These are phyloP conservation scores for Ophiostoma sp. DNA, from an alignment of 2,329 filamentous ascomycete genomes.

Conservation along the genomic window DNA sequence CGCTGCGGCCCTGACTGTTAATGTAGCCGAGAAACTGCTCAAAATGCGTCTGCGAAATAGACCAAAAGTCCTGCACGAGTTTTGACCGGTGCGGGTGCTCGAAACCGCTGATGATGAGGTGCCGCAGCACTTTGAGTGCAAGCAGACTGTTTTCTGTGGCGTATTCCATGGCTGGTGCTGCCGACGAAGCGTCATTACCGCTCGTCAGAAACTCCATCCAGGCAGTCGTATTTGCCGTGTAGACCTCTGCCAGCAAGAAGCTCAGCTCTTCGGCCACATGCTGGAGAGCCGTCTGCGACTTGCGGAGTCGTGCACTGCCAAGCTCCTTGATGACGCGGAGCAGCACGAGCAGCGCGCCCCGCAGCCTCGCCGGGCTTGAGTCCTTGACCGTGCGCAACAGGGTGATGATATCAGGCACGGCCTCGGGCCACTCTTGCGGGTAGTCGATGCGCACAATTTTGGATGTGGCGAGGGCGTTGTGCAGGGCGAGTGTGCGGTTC, in stretches of 20 bases:
- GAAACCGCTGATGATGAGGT: constrained; percentile 75
- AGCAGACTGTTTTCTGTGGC: constrained; percentile 72
- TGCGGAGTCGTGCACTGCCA: constrained; percentile 69
- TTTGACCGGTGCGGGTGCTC: constrained; percentile 75
- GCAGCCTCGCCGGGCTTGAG: constrained; percentile 60
- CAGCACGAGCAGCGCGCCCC: constrained; percentile 68
- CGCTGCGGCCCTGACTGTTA: constrained; percentile 41
- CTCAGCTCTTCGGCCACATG: constrained; percentile 76
- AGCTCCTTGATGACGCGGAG: constrained; percentile 88
- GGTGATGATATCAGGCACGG: constrained; percentile 55
- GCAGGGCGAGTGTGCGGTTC: constrained; percentile 69
- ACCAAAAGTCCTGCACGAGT: constrained; percentile 76
- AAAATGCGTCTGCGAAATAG: constrained; percentile 69
- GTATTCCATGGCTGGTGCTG: constrained; percentile 47
- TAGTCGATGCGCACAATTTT: constrained; percentile 89
- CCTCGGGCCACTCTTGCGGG: constrained; percentile 73
- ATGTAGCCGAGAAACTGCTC: constrained; percentile 66
- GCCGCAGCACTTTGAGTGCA: constrained; percentile 72
- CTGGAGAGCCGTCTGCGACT: constrained; percentile 71
- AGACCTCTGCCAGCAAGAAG: constrained; percentile 72
- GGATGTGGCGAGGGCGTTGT: constrained; percentile 81
- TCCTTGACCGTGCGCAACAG: constrained; percentile 56
- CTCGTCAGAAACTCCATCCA: constrained; percentile 58
- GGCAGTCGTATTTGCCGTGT: constrained; percentile 63
- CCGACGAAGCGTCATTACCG: constrained; percentile 39